These are phyloP conservation scores for Pythium folliculosum DNA, from an alignment of 352 stramenopile genomes.

Conservation along the genomic window DNA sequence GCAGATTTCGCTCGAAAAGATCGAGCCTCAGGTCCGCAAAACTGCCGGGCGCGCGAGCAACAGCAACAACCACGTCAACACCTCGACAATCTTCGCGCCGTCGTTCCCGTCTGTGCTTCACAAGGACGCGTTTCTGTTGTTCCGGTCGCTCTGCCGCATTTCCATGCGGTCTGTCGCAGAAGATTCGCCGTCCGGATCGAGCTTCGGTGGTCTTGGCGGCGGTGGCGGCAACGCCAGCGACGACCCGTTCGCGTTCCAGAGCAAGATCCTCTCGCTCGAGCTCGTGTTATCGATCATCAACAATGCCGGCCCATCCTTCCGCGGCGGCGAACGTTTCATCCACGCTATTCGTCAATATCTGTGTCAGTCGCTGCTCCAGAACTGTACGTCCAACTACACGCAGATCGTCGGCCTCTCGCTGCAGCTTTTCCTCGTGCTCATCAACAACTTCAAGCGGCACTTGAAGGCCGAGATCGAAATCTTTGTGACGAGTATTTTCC, in stretches of 20 bases:
- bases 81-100: conserved; percentile 47
- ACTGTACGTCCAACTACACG: conserved; percentile 97
- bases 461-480: conserved; percentile 98
- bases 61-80: conserved; percentile 22
- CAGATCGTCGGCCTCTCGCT: conserved; percentile 96
- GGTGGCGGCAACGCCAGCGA: conserved; percentile 44
- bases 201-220: conserved; percentile 23
- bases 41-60: not conserved
- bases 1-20: conserved; percentile 24
- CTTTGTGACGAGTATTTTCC: conserved; percentile 99
- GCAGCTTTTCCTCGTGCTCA: conserved; percentile 97
- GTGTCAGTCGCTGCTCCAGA: conserved; percentile 97
- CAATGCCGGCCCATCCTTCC: conserved; percentile 94
- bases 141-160: conserved; percentile 95
- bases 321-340: conserved; percentile 95
- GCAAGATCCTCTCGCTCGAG: conserved; percentile 97
- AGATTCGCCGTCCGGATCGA: conserved; percentile 67
- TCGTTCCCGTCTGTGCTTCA: conserved; percentile 96
- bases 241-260: conserved; percentile 94
- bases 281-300: conserved; percentile 98
- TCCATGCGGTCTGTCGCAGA: conserved; percentile 92
- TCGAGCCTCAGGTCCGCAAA: not conserved
- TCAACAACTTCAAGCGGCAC: conserved; percentile 93
- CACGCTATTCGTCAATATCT: conserved; percentile 97
- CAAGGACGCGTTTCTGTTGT: conserved; percentile 98